A percentile compares a stretch with the other conserved stretches of the same genome.
Evolutionary conservation across 163 green algal species (phyloP).

Genomic region (Volvox carteri): DNA sequence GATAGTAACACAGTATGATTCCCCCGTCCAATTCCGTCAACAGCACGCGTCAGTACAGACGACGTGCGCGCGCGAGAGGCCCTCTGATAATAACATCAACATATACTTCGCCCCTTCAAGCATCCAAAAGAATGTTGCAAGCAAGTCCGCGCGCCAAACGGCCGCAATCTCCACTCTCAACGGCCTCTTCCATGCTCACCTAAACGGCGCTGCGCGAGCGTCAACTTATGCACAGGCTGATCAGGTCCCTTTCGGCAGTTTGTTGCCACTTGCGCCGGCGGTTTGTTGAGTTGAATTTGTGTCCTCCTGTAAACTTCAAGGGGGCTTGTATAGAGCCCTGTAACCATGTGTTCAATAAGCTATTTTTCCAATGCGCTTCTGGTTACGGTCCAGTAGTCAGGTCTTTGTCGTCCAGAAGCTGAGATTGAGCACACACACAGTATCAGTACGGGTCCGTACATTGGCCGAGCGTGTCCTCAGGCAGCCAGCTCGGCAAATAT

Average conservation of each 20-base stretch:
- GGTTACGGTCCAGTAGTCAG: background rate
- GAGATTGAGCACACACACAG: background rate
- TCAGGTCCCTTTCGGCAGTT: background rate
- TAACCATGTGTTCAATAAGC: background rate
- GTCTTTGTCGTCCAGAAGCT: background rate
- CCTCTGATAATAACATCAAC: background rate
- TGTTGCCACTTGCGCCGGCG: background rate
- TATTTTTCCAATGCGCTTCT: background rate
- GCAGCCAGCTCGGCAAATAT: constrained; percentile 21
- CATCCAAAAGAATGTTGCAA: background rate
- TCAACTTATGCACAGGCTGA: too few species aligned
- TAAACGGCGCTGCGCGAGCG: background rate
- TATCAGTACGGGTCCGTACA: constrained; percentile 23
- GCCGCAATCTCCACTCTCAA: constrained; percentile 9
- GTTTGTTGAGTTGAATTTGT: constrained; percentile 27
- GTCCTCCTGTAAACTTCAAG: background rate
- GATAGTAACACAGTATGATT: background rate
- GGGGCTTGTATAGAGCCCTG: background rate
- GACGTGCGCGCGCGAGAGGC: background rate
- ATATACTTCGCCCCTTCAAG: background rate
- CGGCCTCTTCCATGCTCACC: background rate
- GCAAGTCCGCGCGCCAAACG: constrained; percentile 24
- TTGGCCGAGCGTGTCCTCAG: background rate
- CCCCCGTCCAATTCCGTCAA: constrained; percentile 18
- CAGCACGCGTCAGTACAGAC: background rate